Base-by-base conservation (phyloP, 805 yeast genomes). In the Candida ficus region DNA sequence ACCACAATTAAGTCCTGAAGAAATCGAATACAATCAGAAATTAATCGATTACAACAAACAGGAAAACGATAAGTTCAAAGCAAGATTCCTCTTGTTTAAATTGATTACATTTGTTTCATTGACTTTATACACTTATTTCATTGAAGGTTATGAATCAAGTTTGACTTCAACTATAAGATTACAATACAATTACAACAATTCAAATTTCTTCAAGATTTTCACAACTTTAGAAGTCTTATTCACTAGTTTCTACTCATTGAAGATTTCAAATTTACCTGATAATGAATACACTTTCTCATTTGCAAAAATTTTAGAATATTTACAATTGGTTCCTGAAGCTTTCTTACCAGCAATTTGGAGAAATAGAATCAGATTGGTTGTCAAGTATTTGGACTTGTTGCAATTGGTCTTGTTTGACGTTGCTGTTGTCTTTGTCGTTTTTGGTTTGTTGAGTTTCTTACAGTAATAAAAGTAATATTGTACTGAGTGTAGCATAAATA, bases 351-450 rank as follows among this genome's bases (percentile, higher is more conserved):
- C 13, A 4, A 25, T 22, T 1, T 47, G 51, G 52, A 53, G 49
- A 37, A 21, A 35, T 11, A 47, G 53, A 25, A 36, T 55, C 35
- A 56, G 43, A 39, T 33, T 53, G 19, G 43, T 44, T 7, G 46
- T 56, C 26, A 56, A 54, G 37, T 56, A 56, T 37, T 35, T 45
- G 29, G 59, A 56, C 26, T 34, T 56, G 25, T 18, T 51, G 3
- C 46, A 49, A 7, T 31, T 55, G 32, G 37, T 47, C 8, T n/a
- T 52, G 35, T 56, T 54, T 39, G 61, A 55, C 40, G 16, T 52
- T 10, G 42, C 52, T 36, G 42, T 45, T 19, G 30, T 54, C 9
- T 30, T 56, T 30, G 45, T 56, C 2, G 30, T 48, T 10, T 51
- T 50, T 43, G 58, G 57, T 5, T 3, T 50, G 9, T 32, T 52